Base-by-base conservation (phyloP, 441 rosid species). In the Adansonia madagascariensis region DNA sequence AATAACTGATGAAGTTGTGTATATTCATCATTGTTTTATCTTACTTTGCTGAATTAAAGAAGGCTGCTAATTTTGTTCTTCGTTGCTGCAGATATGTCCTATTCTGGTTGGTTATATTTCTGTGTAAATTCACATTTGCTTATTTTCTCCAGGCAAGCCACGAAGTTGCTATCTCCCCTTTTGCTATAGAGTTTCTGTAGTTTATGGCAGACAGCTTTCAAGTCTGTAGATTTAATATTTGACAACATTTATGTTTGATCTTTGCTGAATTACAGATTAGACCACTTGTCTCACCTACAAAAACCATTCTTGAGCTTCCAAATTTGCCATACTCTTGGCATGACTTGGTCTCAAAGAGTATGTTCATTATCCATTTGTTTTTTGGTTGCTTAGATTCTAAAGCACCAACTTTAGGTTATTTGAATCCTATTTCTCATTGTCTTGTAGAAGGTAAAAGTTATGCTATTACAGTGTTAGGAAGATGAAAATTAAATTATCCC, bases 81-180 rank as follows among this genome's bases (percentile, higher is more conserved):
- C 46, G 46, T 72, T 69, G 35, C 78, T 87, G 80, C 93, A 97
- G 99, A 82, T 97, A 95, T 85, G 99, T 97, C 83, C 80, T 87
- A 20, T 97, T 79, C 89, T 97, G 99, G 99, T 75, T 92, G 92
- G 86, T 97, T 82, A 87, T 97, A 84, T 87, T 93, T 80, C 85
- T 77, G 22, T 87, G 97, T 93, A 97, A 94, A 86, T 97, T 94
- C 85, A 84, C 90, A 64, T 97, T 97, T 81, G 89, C 99, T 20
- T 97, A 97, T 88, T 97, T 97, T 88, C 98, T 97, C 86, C 98
- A 97, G 98, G 99, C 79, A 90, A 91, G 90, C 47, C 18, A 49
- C 65, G 78, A 18, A 56, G 35, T 77, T 71, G 60, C 56, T 69
- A 62, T 80, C 61, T 78, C 77, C 61, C 63, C 47, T 65, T 60